Evolutionary conservation across 805 yeast species (phyloP).

Genomic region (Kodamaea jinghongensis): DNA sequence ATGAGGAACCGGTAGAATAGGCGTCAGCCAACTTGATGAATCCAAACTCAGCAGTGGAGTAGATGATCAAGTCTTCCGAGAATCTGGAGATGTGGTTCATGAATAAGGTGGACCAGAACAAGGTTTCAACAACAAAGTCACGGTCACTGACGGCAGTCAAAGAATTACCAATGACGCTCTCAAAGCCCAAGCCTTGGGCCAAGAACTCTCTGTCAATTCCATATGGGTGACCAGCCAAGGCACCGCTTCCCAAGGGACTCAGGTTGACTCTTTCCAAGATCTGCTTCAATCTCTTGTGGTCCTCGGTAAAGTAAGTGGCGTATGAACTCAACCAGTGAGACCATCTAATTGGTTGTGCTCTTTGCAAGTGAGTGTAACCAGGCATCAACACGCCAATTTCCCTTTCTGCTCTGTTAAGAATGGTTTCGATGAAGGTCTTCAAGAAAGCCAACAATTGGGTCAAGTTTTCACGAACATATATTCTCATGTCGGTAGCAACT

Average conservation of each 20-base stretch:
- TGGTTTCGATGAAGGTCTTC: slow-evolving; percentile 61
- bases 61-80: slow-evolving; percentile 91
- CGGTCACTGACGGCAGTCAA: slow-evolving; percentile 96
- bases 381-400: slow-evolving; percentile 97
- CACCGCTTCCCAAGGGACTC: slow-evolving; percentile 95
- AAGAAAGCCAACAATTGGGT: slow-evolving; percentile 56
- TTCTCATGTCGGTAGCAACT: slow-evolving; percentile 98
- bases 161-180: slow-evolving; percentile 90
- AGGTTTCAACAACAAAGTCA: slow-evolving; percentile 92
- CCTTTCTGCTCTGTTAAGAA: slow-evolving; percentile 70
- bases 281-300: slow-evolving; percentile 79
- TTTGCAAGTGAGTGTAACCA: slow-evolving; percentile 96
- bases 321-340: slow-evolving; percentile 94
- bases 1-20: slow-evolving; percentile 95
- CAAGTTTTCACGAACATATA: slow-evolving; percentile 80
- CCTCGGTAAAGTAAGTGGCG: slow-evolving; percentile 92
- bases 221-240: slow-evolving; percentile 98
- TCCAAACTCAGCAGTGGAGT: slow-evolving; percentile 97
- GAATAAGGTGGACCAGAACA: slow-evolving; percentile 93
- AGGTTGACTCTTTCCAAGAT: slow-evolving; percentile 77
- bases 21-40: slow-evolving; percentile 94
- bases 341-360: slow-evolving; percentile 99
- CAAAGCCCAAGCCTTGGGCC: slow-evolving; percentile 77
- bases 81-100: slow-evolving; percentile 95
- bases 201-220: slow-evolving; percentile 95